Conservation (phyloP, 768 basidiomycete genomes). For the Pleurotus pulmonarius region DNA sequence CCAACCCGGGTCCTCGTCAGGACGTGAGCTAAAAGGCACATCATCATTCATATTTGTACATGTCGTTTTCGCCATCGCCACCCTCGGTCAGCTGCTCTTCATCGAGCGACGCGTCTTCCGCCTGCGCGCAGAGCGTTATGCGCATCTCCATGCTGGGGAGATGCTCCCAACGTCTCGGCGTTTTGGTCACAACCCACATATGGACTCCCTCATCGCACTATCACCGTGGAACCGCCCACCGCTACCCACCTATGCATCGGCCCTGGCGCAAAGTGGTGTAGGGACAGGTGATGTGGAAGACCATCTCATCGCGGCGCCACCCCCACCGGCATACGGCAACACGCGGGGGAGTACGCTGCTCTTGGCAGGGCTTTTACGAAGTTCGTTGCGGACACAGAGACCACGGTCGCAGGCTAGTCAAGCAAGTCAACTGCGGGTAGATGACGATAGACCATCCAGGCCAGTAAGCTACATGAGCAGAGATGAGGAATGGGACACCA, state of each 20-base stretch:
- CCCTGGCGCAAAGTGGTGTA: conserved; percentile 61
- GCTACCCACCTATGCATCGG: conserved; percentile 68
- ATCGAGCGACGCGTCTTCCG: conserved; percentile 61
- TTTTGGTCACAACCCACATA: conserved; percentile 10
- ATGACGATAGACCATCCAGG: conserved; percentile 3
- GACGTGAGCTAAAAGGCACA: conserved; percentile 5
- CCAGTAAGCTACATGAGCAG: conserved; percentile 53
- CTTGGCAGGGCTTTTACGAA: conserved; percentile 46
- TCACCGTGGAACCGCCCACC: conserved; percentile 73
- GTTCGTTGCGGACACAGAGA: conserved; percentile 46
- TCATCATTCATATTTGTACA: conserved; percentile 54
- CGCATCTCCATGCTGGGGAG: conserved; percentile 55
- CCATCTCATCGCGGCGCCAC: conserved; percentile 58
- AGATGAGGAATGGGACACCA: conserved; percentile 56
- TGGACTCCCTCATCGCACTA: conserved; percentile 33
- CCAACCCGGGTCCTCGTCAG: conserved; percentile 3
- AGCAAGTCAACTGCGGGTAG: conserved; percentile 26
- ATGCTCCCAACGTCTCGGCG: conserved; percentile 39
- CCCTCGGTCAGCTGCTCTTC: conserved; percentile 53
- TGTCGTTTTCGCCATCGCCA: conserved; percentile 51
- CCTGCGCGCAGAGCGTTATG: conserved; percentile 66
- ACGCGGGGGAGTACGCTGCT: conserved; percentile 67
- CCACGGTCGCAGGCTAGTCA: conserved; percentile 34
- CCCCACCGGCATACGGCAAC: conserved; percentile 77
- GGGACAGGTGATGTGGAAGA: conserved; percentile 79